Evolutionary conservation across 305 asterid genomes (phyloP).

Genomic region (Plantago coronopus): DNA sequence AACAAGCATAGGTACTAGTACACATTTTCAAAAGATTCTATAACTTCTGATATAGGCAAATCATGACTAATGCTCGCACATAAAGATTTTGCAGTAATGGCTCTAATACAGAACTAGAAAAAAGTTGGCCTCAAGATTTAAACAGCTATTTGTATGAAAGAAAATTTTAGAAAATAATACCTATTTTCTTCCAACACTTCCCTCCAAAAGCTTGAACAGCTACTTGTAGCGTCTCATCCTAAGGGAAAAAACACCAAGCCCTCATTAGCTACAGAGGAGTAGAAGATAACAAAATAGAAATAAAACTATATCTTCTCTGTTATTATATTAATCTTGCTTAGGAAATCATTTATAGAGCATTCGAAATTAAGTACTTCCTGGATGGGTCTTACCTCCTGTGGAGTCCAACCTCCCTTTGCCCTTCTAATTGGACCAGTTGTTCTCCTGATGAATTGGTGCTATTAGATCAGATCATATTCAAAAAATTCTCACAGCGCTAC

Average conservation of each 20-base stretch:
- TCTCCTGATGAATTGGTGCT: conserved; percentile 53
- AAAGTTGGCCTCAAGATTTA: no score
- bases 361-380: conserved; percentile 14
- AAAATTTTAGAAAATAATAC: conserved; percentile 33
- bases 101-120: no score
- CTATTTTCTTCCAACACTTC: conserved; percentile 98
- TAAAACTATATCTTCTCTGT: neutral
- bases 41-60: no score
- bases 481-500: neutral
- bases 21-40: no score
- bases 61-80: no score
- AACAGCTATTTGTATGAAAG: no score
- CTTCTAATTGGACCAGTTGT: conserved; percentile 97
- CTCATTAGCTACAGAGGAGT: conserved; percentile 7
- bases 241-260: conserved; percentile 18
- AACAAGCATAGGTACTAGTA: no score
- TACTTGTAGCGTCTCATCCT: conserved; percentile 78
- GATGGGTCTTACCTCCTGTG: conserved; percentile 71
- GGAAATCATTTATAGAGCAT: conserved; percentile 9
- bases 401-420: conserved; percentile 99
- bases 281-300: conserved; percentile 6
- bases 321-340: conserved; percentile 4
- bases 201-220: conserved; percentile 82
- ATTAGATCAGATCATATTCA: conserved; percentile 16
- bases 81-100: no score